Conservation (phyloP, 2,329 filamentous ascomycete species). For the Aureobasidium uvarum region DNA sequence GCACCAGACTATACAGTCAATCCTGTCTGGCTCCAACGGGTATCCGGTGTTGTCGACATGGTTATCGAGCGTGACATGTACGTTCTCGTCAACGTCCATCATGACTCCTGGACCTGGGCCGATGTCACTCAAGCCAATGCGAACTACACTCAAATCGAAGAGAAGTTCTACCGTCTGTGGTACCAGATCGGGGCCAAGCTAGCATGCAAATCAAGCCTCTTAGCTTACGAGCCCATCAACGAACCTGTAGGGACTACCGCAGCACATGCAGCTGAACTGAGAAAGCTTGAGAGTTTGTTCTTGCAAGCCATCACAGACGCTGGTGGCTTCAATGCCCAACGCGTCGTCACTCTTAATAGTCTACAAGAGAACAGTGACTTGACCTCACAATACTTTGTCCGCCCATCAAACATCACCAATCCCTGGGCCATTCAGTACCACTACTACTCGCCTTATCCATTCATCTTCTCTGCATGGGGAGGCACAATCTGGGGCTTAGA, state of each 20-base stretch:
- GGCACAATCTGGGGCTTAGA: slow-evolving; percentile 59
- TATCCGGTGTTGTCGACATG: slow-evolving; percentile 59
- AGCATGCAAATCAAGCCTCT: slow-evolving; percentile 54
- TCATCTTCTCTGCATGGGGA: slow-evolving; percentile 54
- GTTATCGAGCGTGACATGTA: slow-evolving; percentile 53
- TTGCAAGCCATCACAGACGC: slow-evolving; percentile 54
- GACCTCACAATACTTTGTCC: slow-evolving; percentile 56
- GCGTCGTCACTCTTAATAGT: slow-evolving; percentile 58
- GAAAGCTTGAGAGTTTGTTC: slow-evolving; percentile 58
- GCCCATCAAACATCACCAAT: slow-evolving; percentile 51
- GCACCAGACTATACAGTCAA: slow-evolving; percentile 57
- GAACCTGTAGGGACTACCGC: slow-evolving; percentile 56
- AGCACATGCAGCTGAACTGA: slow-evolving; percentile 52
- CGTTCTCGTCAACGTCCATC: slow-evolving; percentile 59
- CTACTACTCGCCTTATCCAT: slow-evolving; percentile 57
- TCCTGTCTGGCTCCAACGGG: slow-evolving; percentile 55
- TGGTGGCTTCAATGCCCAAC: slow-evolving; percentile 55
- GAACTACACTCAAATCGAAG: slow-evolving; percentile 55
- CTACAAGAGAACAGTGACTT: slow-evolving; percentile 53
- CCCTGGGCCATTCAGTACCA: slow-evolving; percentile 63
- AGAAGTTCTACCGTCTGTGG: slow-evolving; percentile 58
- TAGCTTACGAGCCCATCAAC: slow-evolving; percentile 61
- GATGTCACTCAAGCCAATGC: slow-evolving; percentile 50
- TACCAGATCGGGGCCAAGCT: slow-evolving; percentile 56
- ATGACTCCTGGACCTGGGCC: slow-evolving; percentile 60